phyloP scores from a whole-genome alignment of 1,284 basidiomycete genomes.

The Rhodofomes roseus region DNA sequence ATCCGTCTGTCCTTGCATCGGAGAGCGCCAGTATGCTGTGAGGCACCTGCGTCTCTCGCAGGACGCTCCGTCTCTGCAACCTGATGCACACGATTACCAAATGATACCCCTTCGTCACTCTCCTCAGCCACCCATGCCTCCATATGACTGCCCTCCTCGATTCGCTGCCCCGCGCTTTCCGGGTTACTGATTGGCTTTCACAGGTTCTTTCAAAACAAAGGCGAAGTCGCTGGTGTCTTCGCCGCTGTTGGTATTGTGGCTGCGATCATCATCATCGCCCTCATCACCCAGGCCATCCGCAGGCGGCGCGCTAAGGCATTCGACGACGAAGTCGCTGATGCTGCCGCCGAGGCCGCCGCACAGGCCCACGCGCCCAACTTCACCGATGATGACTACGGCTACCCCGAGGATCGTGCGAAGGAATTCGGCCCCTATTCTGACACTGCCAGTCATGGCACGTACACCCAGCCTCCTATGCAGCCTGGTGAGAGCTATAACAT shows the following conservation, averaged over 20 bases:
- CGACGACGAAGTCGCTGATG: slow-evolving; percentile 67
- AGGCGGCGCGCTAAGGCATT: slow-evolving; percentile 60
- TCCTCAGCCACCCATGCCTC: neutral
- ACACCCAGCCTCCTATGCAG: slow-evolving; percentile 45
- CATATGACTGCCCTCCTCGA: neutral
- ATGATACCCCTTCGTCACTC: no score
- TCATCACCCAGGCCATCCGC: slow-evolving; percentile 51
- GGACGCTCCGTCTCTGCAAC: neutral
- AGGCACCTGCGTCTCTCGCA: neutral
- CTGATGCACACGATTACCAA: neutral
- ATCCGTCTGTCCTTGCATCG: neutral
- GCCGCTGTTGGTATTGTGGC: slow-evolving; percentile 61
- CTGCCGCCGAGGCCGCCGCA: slow-evolving; percentile 35
- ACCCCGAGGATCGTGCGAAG: slow-evolving; percentile 22
- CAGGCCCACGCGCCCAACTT: slow-evolving; percentile 43
- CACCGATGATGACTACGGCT: slow-evolving; percentile 43
- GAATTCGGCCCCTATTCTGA: slow-evolving; percentile 47
- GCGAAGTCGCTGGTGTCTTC: slow-evolving; percentile 68
- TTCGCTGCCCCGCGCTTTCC: neutral
- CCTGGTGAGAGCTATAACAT: slow-evolving; percentile 43
- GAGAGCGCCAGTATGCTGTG: neutral
- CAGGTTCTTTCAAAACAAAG: slow-evolving; percentile 70
- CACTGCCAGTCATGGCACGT: slow-evolving; percentile 59
- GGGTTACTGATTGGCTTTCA: neutral
- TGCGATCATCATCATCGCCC: slow-evolving; percentile 45